These are phyloP conservation scores for Hypoxylon sp. DNA, from an alignment of 2,329 filamentous ascomycete genomes.

Conservation along the genomic window DNA sequence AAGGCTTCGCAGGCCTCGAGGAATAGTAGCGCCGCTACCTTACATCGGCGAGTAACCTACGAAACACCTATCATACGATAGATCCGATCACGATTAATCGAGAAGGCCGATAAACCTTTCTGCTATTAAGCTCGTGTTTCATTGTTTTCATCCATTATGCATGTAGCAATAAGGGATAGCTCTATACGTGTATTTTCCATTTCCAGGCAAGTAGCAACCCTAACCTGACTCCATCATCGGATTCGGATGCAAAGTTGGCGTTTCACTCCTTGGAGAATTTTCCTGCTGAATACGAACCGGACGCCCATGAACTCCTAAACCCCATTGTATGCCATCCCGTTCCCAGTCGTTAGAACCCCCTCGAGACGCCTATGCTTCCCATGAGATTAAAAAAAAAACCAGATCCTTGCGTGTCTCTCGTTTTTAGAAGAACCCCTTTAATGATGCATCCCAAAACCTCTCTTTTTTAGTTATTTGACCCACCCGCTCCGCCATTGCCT, in stretches of 20 bases:
- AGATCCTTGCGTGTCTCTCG: slow-evolving; percentile 21
- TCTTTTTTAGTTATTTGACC: slow-evolving; percentile 35
- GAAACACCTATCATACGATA: too few relatives aligned
- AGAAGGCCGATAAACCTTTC: too few relatives aligned
- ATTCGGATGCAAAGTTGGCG: slow-evolving; percentile 29
- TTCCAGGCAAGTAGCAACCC: slow-evolving; percentile 21
- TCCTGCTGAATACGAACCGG: slow-evolving; percentile 23
- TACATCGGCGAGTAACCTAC: too few relatives aligned
- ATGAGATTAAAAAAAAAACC: slow-evolving; percentile 33
- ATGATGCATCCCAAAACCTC: slow-evolving; percentile 23
- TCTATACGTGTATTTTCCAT: slow-evolving; percentile 30
- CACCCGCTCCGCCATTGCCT: slow-evolving; percentile 38
- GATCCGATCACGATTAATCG: too few relatives aligned
- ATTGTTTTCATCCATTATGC: too few relatives aligned
- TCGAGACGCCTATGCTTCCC: slow-evolving; percentile 44
- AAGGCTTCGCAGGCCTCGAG: too few relatives aligned
- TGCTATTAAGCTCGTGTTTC: too few relatives aligned
- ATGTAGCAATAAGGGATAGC: too few relatives aligned
- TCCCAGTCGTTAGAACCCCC: slow-evolving; percentile 36
- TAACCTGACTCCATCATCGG: slow-evolving; percentile 20
- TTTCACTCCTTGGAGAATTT: slow-evolving; percentile 24
- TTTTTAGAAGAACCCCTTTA: slow-evolving; percentile 33
- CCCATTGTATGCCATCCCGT: slow-evolving; percentile 36
- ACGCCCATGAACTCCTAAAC: slow-evolving; percentile 41
- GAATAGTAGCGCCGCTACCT: too few relatives aligned